Base-by-base conservation (phyloP, 2,329 filamentous ascomycete species). In the Pseudogymnoascus sp. region DNA sequence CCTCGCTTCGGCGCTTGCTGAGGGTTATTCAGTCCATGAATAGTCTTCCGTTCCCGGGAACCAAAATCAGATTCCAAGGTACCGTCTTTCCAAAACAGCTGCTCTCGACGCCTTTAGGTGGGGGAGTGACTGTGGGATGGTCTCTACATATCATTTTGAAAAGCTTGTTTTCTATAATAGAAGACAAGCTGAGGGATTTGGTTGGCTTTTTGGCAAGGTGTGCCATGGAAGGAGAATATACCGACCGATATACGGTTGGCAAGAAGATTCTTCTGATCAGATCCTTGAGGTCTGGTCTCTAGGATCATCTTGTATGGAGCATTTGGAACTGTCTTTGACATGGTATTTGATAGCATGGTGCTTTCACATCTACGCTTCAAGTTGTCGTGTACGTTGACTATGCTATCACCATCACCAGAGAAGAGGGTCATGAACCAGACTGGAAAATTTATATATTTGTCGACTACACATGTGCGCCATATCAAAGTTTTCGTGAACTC, bases 81-180 rank as follows among this genome's bases (percentile, higher is more conserved):
- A 73, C 70, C 70, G 69, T 72, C 75, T 73, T 76, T 76, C 75
- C 74, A 73, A 74, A 75, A 69, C 75, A 77, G 73, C 72, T 69
- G 70, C 68, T 70, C 66, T 69, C 69, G 71, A 66, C 70, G 66
- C 62, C 61, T 40, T 31, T 59, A 59, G 37, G 37, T 37, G 37
- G 58, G 58, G 58, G 13, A 70, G 74, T 71, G 72, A 74, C 74
- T 77, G 75, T 77, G 75, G 75, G 75, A 74, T 73, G 69, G 71
- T 73, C 71, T 69, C 73, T 74, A 76, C 73, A 75, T 67, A 64
- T 58, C 40, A 33, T 48, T 29, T 48, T 62, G 5, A 55, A 55
- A 55, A 55, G 48, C 48, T 33, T 55, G 48, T 55, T 21, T 33
- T 55, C 27, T 33, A 33, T 31, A 6, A 2, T 13, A 33, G 48